A percentile compares a stretch with the other conserved stretches of the same genome.
Conservation (phyloP, 2,329 filamentous ascomycete species). For the Botrytis pseudocinerea region DNA sequence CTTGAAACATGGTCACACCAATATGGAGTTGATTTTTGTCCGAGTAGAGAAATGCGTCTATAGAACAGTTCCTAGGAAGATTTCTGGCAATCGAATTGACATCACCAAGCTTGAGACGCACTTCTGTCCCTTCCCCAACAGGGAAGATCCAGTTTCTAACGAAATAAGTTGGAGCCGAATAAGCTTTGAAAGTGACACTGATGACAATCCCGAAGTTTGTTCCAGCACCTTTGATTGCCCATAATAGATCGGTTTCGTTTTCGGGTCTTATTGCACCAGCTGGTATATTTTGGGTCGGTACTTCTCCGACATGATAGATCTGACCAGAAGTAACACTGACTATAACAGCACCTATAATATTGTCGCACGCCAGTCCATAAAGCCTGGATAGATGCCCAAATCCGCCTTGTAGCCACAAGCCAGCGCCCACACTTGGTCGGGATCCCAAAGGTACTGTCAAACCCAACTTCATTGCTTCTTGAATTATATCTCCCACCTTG, state of each 20-base stretch:
- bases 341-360: slow-evolving; percentile 60
- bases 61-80: slow-evolving; percentile 49
- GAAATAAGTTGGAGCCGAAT: slow-evolving; percentile 28
- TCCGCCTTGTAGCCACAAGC: slow-evolving; percentile 64
- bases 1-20: slow-evolving; percentile 53
- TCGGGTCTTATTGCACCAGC: slow-evolving; percentile 27
- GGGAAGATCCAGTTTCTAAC: slow-evolving; percentile 33
- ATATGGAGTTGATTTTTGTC: slow-evolving; percentile 49
- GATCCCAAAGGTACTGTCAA: slow-evolving; percentile 60
- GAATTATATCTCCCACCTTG: slow-evolving; percentile 55
- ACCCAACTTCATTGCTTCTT: slow-evolving; percentile 44
- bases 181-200: slow-evolving; percentile 32
- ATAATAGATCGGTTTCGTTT: slow-evolving; percentile 32
- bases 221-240: slow-evolving; percentile 34
- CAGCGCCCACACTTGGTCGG: slow-evolving; percentile 63
- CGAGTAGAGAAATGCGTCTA: slow-evolving; percentile 58
- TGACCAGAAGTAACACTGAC: slow-evolving; percentile 52
- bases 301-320: slow-evolving; percentile 52
- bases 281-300: slow-evolving; percentile 27
- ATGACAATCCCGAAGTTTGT: slow-evolving; percentile 35
- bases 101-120: slow-evolving; percentile 42
- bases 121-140: slow-evolving; percentile 33
- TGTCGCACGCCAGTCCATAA: slow-evolving; percentile 59
- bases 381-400: slow-evolving; percentile 48
- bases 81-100: slow-evolving; percentile 43